These are phyloP conservation scores for Stagonosporopsis tanaceti DNA, from an alignment of 2,329 filamentous ascomycete species.

Conservation along the genomic window DNA sequence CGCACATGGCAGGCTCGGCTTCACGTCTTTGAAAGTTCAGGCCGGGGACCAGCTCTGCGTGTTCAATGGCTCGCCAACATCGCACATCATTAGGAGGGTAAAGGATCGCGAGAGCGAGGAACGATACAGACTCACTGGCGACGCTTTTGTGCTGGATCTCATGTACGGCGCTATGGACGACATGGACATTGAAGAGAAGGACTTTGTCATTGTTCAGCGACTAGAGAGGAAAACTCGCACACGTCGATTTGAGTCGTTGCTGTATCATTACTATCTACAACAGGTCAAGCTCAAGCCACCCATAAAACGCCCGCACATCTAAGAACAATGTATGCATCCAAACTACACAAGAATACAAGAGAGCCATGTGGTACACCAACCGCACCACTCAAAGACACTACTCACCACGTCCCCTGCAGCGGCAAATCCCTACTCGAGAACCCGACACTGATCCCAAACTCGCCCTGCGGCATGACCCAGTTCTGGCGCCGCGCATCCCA, in stretches of 20 bases:
- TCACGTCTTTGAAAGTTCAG: background rate
- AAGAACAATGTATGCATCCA: background rate
- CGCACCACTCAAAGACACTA: background rate
- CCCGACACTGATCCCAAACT: constrained; percentile 42
- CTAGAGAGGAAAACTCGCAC: background rate
- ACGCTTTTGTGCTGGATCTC: too few species aligned
- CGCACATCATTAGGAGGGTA: too few species aligned
- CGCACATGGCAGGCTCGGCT: background rate
- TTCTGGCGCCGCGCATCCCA: constrained; percentile 52
- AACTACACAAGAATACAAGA: too few species aligned
- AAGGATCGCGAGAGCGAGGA: too few species aligned
- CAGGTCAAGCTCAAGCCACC: background rate
- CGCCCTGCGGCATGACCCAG: constrained; percentile 50
- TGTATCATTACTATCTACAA: background rate
- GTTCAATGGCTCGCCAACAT: too few species aligned
- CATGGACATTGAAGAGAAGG: too few species aligned
- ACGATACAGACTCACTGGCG: too few species aligned
- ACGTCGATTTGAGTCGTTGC: background rate
- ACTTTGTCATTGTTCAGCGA: too few species aligned
- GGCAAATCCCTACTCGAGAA: constrained; percentile 47
- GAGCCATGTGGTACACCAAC: too few species aligned
- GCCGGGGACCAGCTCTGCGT: constrained; percentile 4
- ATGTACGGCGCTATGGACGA: too few species aligned
- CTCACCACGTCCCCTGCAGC: constrained; percentile 42
- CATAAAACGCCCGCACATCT: background rate